These are phyloP conservation scores for Acer campestre DNA, from an alignment of 345 rosid species.

Conservation along the genomic window DNA sequence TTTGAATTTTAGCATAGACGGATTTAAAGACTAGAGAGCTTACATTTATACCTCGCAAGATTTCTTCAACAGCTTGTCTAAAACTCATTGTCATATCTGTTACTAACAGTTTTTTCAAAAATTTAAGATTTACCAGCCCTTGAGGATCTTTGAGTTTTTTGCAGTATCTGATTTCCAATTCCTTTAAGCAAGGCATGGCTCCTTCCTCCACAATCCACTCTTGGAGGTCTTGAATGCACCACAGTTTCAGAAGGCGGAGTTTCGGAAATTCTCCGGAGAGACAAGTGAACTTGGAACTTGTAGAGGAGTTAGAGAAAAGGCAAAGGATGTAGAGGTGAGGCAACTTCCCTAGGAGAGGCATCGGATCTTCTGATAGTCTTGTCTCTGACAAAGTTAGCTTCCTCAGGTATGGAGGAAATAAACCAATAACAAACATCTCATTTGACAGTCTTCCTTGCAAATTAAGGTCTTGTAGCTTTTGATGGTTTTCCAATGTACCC, in stretches of 20 bases:
- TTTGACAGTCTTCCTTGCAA: constrained; percentile 24
- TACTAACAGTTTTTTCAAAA: constrained; percentile 26
- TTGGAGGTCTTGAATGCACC: constrained; percentile 27
- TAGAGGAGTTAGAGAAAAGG: constrained; percentile 35
- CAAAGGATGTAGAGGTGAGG: constrained; percentile 30
- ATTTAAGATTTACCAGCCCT: constrained; percentile 16
- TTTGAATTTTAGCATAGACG: too few relatives aligned
- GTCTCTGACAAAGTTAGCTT: constrained; percentile 41
- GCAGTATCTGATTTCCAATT: constrained; percentile 42
- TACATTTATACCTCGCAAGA: not conserved
- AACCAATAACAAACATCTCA: not conserved
- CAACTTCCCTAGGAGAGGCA: constrained; percentile 34
- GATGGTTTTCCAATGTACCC: not conserved
- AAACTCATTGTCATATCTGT: constrained; percentile 29
- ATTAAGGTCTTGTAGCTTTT: constrained; percentile 29
- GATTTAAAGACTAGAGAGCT: too few relatives aligned
- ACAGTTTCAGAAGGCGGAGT: constrained; percentile 38
- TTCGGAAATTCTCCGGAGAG: not conserved
- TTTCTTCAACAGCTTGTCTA: not conserved
- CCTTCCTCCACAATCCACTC: constrained; percentile 17
- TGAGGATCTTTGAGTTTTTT: not conserved
- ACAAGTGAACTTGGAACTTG: constrained; percentile 22
- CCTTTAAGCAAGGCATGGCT: constrained; percentile 31
- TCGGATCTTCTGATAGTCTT: constrained; percentile 20
- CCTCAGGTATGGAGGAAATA: constrained; percentile 26